Evolutionary conservation across 345 rosid species (phyloP), one percentile per base, ranked within the genome.

Genomic region (Salix suchowensis): DNA sequence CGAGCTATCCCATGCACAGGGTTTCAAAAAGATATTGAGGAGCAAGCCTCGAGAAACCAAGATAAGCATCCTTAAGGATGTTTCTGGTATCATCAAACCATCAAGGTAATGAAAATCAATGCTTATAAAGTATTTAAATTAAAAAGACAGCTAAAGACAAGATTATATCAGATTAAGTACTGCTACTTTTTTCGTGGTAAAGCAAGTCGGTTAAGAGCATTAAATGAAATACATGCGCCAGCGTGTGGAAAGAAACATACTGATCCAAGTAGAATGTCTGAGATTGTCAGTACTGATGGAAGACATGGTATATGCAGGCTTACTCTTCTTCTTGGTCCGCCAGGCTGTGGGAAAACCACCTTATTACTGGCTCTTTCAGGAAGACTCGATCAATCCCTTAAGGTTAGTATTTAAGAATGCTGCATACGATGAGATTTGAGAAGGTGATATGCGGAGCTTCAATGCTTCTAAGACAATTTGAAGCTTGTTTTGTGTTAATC

Each of bases 261-360:
- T 40, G 44, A 10, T 40, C 44, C 44, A 40, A 10, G 44, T 40
- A 40, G 44, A 40, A 10, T 40, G 44, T 40, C 44, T 40, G 44
- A 10, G 44, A 10, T 10, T 40, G 14, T 10, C 34, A 30, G 32
- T 0, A 40, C 14, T 40, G 44, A 40, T 40, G 13, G 44, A 40
- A 40, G 44, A 2, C 44, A 40, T 40, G 14, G 44, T 40, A 40
- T 2, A 40, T 40, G 30, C 71, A 91, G 96, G 80, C 87, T 91
- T 94, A 77, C 96, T 6, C 90, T 93, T 15, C 77, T 93, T 61
- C 72, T 93, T n/a, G 97, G 97, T 4, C 97, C 97, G 2, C 97
- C 97, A 18, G 88, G 93, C 34, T 93, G 94, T 7, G 97, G 97
- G 16, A 93, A 91, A 85, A 91, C 97, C n/a, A 91, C 86, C 24